Base-by-base conservation (phyloP, 495 filamentous ascomycete species). In the Letharia lupina region DNA sequence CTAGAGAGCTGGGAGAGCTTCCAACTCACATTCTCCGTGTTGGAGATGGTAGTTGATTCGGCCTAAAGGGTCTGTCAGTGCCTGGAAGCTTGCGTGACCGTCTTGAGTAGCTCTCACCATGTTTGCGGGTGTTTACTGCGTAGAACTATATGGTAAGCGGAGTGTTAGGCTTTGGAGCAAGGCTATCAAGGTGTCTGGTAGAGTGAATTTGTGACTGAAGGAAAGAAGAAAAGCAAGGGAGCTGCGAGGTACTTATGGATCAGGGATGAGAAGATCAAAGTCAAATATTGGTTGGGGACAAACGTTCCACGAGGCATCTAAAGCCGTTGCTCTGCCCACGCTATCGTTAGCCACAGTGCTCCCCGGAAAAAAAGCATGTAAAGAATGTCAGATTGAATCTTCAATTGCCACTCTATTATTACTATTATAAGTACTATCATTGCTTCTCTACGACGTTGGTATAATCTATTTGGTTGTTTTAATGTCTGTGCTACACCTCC, bases 21-120 rank as follows among this genome's bases (percentile, higher is more conserved):
- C 64, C 71, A 75, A 84, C 83, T 82, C 75, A 85, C 83, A 79
- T 87, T 88, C 79, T 83, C 84, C 77, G 85, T 85, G 75, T 88
- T 87, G 78, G 86, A 88, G 78, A 87, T 74, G 76, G 76, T 79
- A 68, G 84, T 83, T 76, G 83, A 76, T 74, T 77, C 77, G 72
- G 80, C 78, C 83, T 82, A 70, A 66, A 62, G 41, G 39, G 45
- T 41, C 31, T 20, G 63, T 66, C 42, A 70, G 67, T 57, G 15
- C 8, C 35, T 23, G 11, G 16, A 12, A 9, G 10, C 28, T n/a
- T 15, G 33, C 11, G 47, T 59, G 18, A 12, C 18, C 16, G 59
- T 41, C 10, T 18, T 13, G 31, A 9, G 18, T 31, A 56, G 48
- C 33, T 62, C 70, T 70, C 48, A 72, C 70, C 71, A 73, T 73